These are phyloP conservation scores for Moesziomyces sp. DNA, from an alignment of 1,284 basidiomycete species.

Conservation along the genomic window DNA sequence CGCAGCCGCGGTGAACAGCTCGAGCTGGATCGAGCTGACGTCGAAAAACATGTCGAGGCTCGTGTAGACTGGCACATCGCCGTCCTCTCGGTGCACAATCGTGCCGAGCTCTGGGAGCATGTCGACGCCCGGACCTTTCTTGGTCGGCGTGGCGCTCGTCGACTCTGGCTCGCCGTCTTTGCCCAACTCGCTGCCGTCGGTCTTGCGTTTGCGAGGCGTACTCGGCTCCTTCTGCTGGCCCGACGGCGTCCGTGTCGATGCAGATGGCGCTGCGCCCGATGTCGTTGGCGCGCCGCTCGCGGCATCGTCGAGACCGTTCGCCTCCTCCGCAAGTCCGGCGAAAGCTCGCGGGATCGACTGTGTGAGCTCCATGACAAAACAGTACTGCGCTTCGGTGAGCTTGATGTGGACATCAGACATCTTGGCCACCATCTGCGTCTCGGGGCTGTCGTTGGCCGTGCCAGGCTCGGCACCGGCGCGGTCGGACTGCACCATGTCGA, in stretches of 20 bases:
- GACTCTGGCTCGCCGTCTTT: conserved; percentile 14
- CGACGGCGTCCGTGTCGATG: conserved; percentile 11
- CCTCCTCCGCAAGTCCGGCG: conserved; percentile 59
- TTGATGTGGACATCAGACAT: conserved; percentile 91
- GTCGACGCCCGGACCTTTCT: conserved; percentile 65
- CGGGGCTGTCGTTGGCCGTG: conserved; percentile 66
- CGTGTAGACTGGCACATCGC: conserved; percentile 64
- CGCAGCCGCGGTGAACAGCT: conserved; percentile 84
- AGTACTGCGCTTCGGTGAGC: conserved; percentile 90
- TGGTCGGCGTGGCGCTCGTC: conserved; percentile 15
- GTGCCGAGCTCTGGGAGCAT: conserved; percentile 71
- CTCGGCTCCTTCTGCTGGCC: conserved; percentile 16
- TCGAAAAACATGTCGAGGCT: conserved; percentile 81
- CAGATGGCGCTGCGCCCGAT: neutral
- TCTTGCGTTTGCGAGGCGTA: conserved; percentile 12
- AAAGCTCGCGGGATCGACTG: conserved; percentile 80
- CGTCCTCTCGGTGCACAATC: conserved; percentile 60
- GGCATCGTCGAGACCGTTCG: conserved; percentile 59
- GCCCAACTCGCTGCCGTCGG: conserved; percentile 11
- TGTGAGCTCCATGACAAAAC: conserved; percentile 78
- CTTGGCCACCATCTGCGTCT: conserved; percentile 72
- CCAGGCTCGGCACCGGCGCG: conserved; percentile 14
- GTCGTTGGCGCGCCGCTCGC: conserved; percentile 34
- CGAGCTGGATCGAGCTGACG: conserved; percentile 82
- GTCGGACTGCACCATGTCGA: conserved; percentile 76